These are phyloP conservation scores for Alternaria hordeiaustralica DNA, from an alignment of 2,329 filamentous ascomycete genomes.

Conservation along the genomic window DNA sequence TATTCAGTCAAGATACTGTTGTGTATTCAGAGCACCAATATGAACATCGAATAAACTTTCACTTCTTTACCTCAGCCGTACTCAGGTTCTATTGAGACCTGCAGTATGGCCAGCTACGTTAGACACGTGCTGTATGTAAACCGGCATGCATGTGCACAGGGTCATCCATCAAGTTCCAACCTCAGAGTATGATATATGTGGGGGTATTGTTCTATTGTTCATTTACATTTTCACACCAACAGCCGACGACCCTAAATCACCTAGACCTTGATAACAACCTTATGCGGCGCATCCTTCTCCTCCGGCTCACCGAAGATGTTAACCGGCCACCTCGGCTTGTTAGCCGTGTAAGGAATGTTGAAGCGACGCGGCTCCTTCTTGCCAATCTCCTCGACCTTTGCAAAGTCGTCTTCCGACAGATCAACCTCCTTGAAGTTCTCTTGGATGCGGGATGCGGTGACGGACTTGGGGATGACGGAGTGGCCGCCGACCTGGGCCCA, in stretches of 20 bases:
- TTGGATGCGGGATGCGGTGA: constrained; percentile 37
- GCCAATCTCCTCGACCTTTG: constrained; percentile 56
- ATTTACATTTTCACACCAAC: too few species aligned
- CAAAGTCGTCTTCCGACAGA: constrained; percentile 32
- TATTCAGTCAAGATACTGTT: too few species aligned
- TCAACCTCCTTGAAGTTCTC: constrained; percentile 44
- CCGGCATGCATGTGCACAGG: too few species aligned
- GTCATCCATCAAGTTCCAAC: too few species aligned
- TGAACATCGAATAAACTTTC: too few species aligned
- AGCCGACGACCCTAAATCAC: too few species aligned
- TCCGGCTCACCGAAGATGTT: constrained; percentile 63
- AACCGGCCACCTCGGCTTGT: constrained; percentile 63
- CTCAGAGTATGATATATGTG: too few species aligned
- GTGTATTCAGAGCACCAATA: too few species aligned
- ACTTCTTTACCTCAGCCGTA: too few species aligned
- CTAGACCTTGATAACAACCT: constrained; percentile 47
- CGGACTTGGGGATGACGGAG: constrained; percentile 43
- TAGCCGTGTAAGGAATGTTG: constrained; percentile 49
- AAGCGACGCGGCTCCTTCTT: constrained; percentile 67
- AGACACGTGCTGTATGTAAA: too few species aligned
- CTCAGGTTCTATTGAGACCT: too few species aligned
- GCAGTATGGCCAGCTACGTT: too few species aligned
- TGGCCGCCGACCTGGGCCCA: constrained; percentile 76
- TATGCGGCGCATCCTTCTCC: constrained; percentile 59
- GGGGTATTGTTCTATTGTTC: background rate